Percentiles rank a stretch among this genome's conserved stretches.
phyloP scores from a whole-genome alignment of 352 stramenopile species.

The Globisporangium alternatum region DNA sequence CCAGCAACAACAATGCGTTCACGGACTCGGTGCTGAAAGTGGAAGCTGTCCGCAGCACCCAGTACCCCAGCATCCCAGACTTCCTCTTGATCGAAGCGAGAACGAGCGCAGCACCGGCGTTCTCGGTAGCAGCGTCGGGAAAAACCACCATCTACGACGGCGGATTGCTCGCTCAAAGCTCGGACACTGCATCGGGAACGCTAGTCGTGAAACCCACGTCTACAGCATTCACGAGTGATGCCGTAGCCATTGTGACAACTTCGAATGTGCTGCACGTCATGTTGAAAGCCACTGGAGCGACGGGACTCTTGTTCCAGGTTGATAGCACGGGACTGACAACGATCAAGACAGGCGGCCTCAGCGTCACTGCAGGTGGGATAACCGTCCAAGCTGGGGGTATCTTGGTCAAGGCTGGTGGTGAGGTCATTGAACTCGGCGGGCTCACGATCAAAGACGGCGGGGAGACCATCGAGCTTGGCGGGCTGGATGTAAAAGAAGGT shows the following conservation, averaged over 20 bases:
- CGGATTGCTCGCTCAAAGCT: constrained; percentile 37
- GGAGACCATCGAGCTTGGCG: constrained; percentile 31
- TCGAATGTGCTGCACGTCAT: constrained; percentile 41
- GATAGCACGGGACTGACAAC: constrained; percentile 42
- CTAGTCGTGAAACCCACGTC: constrained; percentile 29
- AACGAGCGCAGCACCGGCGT: constrained; percentile 25
- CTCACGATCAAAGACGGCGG: constrained; percentile 33
- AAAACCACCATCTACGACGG: constrained; percentile 48
- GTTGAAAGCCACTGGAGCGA: constrained; percentile 30
- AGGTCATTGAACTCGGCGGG: constrained; percentile 39
- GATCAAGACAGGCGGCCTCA: constrained; percentile 42
- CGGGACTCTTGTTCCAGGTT: constrained; percentile 40
- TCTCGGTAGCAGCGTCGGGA: constrained; percentile 47
- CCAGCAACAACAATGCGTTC: constrained; percentile 26
- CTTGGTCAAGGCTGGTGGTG: constrained; percentile 26
- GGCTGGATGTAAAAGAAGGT: constrained; percentile 34
- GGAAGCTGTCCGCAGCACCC: constrained; percentile 16
- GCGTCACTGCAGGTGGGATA: constrained; percentile 32
- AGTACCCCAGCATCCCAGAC: constrained; percentile 29
- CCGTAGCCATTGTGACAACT: constrained; percentile 36
- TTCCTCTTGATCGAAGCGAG: constrained; percentile 37
- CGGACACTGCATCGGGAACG: constrained; percentile 19
- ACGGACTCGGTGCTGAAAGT: constrained; percentile 27
- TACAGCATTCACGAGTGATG: constrained; percentile 29
- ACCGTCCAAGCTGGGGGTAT: constrained; percentile 17